Percentiles rank a stretch among this genome's conserved stretches.
These are phyloP conservation scores for Nigrospora oryzae DNA, from an alignment of 2,329 filamentous ascomycete species.

Conservation along the genomic window DNA sequence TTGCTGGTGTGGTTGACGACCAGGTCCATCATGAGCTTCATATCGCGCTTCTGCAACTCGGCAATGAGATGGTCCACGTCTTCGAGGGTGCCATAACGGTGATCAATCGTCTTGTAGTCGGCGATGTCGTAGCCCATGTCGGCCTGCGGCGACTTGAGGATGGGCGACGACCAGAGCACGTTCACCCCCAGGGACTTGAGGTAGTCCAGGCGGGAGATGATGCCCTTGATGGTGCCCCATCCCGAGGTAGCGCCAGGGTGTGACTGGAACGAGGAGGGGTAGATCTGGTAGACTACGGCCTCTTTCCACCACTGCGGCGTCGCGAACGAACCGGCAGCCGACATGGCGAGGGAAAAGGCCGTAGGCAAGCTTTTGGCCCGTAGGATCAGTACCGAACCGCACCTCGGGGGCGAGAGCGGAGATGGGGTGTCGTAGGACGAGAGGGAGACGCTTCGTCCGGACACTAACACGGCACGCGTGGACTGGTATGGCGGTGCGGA, in stretches of 20 bases:
- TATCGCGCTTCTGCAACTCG: slow-evolving; percentile 51
- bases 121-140: slow-evolving; percentile 67
- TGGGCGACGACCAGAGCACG: slow-evolving; percentile 60
- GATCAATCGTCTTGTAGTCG: slow-evolving; percentile 58
- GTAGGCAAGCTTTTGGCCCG: no score
- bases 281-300: slow-evolving; percentile 49
- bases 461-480: no score
- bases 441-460: no score
- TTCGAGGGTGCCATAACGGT: slow-evolving; percentile 56
- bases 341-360: neutral
- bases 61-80: slow-evolving; percentile 57
- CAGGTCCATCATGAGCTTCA: slow-evolving; percentile 66
- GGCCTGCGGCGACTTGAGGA: slow-evolving; percentile 54
- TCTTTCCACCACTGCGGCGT: slow-evolving; percentile 37
- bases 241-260: slow-evolving; percentile 44
- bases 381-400: no score
- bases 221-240: slow-evolving; percentile 54
- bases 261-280: slow-evolving; percentile 49
- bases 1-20: slow-evolving; percentile 73
- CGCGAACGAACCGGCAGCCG: neutral
- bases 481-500: no score
- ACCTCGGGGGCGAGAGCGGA: no score
- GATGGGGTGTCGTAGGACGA: no score
- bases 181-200: slow-evolving; percentile 52
- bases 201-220: slow-evolving; percentile 54